These are phyloP conservation scores for Quercus berberidifolia DNA, from an alignment of 306 rosid genomes.

Conservation along the genomic window DNA sequence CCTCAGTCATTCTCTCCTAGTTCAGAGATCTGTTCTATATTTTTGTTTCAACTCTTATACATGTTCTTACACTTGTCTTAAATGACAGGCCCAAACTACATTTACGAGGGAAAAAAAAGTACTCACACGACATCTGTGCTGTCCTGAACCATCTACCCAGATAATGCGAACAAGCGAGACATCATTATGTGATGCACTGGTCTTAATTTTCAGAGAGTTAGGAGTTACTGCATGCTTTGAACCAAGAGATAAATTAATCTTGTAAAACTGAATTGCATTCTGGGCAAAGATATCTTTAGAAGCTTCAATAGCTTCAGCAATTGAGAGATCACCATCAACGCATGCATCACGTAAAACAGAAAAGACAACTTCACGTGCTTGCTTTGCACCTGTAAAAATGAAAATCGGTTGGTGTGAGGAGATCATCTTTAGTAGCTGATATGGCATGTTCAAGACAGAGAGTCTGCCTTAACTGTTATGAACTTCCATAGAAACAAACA, in stretches of 20 bases:
- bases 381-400: conserved; percentile 68
- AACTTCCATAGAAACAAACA: not conserved
- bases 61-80: not conserved
- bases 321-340: conserved; percentile 72
- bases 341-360: conserved; percentile 74
- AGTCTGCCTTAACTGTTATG: not conserved
- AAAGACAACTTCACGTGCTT: conserved; percentile 73
- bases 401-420: conserved; percentile 12
- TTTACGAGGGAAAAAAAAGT: conserved; percentile 1
- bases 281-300: conserved; percentile 67
- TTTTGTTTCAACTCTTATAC: not conserved
- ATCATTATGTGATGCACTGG: conserved; percentile 21
- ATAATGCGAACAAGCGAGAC: conserved; percentile 65
- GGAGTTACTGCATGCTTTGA: conserved; percentile 24
- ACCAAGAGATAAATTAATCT: conserved; percentile 36
- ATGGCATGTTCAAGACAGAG: not conserved
- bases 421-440: not conserved
- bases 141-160: conserved; percentile 88
- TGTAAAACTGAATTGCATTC: conserved; percentile 72
- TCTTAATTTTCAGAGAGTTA: conserved; percentile 24
- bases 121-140: conserved; percentile 93
- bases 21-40: not conserved
- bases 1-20: not conserved
- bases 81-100: conserved; percentile 7
- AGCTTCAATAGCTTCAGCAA: conserved; percentile 74